These are phyloP conservation scores for Kuraishia ogatae DNA, from an alignment of 805 yeast genomes.

Conservation along the genomic window DNA sequence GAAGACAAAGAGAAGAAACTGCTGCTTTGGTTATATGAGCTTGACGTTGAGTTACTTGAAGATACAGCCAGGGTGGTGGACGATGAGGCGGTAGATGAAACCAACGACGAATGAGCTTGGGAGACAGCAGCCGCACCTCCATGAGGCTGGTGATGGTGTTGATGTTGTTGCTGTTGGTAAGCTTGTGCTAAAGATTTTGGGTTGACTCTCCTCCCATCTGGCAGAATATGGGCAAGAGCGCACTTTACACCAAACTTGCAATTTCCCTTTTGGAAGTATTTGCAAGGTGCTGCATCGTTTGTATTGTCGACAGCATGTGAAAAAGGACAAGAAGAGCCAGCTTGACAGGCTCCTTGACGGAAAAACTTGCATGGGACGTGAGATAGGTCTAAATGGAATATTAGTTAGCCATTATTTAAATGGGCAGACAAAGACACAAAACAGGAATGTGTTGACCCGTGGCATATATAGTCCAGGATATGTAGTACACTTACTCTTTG, in stretches of 20 bases:
- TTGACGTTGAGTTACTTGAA: not conserved
- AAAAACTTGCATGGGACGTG: conserved; percentile 97
- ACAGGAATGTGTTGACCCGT: no score
- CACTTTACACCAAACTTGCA: conserved; percentile 94
- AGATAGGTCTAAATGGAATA: conserved; percentile 45
- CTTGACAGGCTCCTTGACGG: conserved; percentile 90
- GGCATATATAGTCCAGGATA: no score
- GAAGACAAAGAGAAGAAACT: not conserved
- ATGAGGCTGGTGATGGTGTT: conserved; percentile 2
- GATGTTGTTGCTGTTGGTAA: conserved; percentile 13
- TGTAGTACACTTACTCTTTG: conserved; percentile 2
- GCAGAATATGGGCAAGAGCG: conserved; percentile 85
- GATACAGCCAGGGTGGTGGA: not conserved
- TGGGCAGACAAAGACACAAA: no score
- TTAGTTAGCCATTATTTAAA: no score
- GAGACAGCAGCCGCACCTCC: not conserved
- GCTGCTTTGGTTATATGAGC: not conserved
- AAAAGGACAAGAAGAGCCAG: conserved; percentile 88
- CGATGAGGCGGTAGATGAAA: not conserved
- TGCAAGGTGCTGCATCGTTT: conserved; percentile 63
- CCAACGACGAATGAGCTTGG: not conserved
- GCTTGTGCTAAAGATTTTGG: conserved; percentile 30
- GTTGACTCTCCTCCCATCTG: conserved; percentile 82
- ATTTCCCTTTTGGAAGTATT: conserved; percentile 92
- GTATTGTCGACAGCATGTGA: conserved; percentile 62